Evolutionary conservation across 257 asterid genomes (phyloP).

Genomic region (Salvia rosmarinus): DNA sequence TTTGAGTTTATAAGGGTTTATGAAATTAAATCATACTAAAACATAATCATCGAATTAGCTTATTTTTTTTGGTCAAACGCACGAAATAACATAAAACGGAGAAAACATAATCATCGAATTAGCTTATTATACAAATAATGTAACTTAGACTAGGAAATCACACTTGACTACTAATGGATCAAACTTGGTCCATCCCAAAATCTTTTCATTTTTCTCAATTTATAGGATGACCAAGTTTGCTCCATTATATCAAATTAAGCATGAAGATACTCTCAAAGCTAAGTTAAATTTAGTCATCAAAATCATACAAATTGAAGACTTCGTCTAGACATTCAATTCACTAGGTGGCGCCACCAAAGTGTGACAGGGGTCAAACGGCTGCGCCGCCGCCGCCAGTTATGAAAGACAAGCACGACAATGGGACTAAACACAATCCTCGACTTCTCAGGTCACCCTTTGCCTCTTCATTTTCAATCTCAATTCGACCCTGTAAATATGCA

Average conservation of each 20-base stretch:
- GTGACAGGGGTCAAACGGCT: constrained; percentile 72
- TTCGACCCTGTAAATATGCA: background rate
- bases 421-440: constrained; percentile 86
- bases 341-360: constrained; percentile 59
- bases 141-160: constrained; percentile 27
- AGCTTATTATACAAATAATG: constrained; percentile 26
- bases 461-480: constrained; percentile 48
- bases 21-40: constrained; percentile 3
- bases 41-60: constrained; percentile 23
- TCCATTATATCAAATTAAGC: constrained; percentile 52
- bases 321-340: background rate
- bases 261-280: constrained; percentile 9
- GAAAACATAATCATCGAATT: constrained; percentile 20
- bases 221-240: constrained; percentile 82
- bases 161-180: constrained; percentile 62
- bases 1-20: background rate
- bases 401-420: constrained; percentile 74
- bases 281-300: constrained; percentile 24
- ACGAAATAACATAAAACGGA: too few relatives aligned
- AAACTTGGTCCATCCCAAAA: constrained; percentile 79
- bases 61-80: too few relatives aligned
- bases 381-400: constrained; percentile 63
- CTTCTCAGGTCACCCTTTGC: constrained; percentile 60
- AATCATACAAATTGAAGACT: constrained; percentile 24
- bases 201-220: constrained; percentile 11